Percentiles rank a stretch among this genome's conserved stretches.
Evolutionary conservation across 2,329 filamentous ascomycete species (phyloP).

Genomic region (Microsporum ferrugineum): DNA sequence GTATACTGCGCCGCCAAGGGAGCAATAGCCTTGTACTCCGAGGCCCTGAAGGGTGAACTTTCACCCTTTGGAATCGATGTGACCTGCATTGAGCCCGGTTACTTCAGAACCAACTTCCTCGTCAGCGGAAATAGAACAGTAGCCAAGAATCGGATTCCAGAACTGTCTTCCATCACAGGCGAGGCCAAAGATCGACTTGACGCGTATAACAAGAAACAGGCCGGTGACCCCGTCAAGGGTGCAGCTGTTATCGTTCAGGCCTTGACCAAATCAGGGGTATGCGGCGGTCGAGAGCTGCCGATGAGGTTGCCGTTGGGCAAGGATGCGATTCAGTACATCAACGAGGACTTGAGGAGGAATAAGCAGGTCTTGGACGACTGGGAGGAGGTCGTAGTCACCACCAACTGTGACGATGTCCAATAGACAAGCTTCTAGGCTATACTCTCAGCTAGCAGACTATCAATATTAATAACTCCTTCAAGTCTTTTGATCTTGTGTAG

Average conservation of each 20-base stretch:
- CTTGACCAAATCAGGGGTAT: slow-evolving; percentile 19
- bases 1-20: slow-evolving; percentile 6
- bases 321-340: background rate
- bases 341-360: background rate
- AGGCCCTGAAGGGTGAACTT: slow-evolving; percentile 19
- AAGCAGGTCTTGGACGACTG: slow-evolving; percentile 3
- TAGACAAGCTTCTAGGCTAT: background rate
- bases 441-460: background rate
- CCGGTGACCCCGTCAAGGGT: slow-evolving; percentile 20
- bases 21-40: slow-evolving; percentile 7
- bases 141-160: background rate
- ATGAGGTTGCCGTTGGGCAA: slow-evolving; percentile 20
- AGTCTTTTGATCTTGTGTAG: too few species aligned
- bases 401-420: slow-evolving; percentile 1
- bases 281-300: slow-evolving; percentile 16
- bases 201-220: slow-evolving; percentile 13
- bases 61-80: slow-evolving; percentile 20
- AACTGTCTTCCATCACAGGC: background rate
- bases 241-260: slow-evolving; percentile 20
- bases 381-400: background rate
- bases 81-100: slow-evolving; percentile 20
- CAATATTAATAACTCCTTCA: background rate
- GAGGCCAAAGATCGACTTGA: background rate
- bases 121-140: background rate
- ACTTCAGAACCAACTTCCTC: slow-evolving; percentile 20